Conservation (phyloP, 768 basidiomycete genomes). For the Leccinum barrowsii region DNA sequence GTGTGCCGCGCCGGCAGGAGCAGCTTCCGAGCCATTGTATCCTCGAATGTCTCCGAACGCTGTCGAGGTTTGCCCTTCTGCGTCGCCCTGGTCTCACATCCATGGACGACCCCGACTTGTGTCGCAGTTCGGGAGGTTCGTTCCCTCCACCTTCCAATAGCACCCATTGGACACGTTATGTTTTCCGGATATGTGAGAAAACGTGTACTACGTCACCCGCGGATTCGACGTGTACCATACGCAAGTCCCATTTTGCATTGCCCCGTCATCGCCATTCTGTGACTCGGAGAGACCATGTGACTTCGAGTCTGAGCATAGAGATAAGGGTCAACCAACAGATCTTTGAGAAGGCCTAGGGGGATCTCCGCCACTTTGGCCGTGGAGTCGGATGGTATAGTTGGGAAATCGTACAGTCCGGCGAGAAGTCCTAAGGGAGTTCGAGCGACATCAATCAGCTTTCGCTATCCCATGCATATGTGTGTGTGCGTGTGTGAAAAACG, state of each 20-base stretch:
- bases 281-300: neutral
- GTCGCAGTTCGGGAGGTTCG: constrained; percentile 38
- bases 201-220: constrained; percentile 72
- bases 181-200: constrained; percentile 90
- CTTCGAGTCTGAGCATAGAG: constrained; percentile 3
- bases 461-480: neutral
- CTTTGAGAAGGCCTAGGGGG: constrained; percentile 36
- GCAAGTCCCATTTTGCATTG: constrained; percentile 7
- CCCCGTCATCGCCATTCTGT: neutral
- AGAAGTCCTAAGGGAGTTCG: constrained; percentile 61
- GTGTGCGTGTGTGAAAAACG: neutral
- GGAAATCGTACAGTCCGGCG: constrained; percentile 88
- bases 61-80: constrained; percentile 15
- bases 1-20: constrained; percentile 24
- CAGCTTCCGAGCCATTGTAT: constrained; percentile 8
- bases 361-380: constrained; percentile 31
- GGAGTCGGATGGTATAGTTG: constrained; percentile 49
- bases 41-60: constrained; percentile 8
- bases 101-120: neutral
- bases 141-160: constrained; percentile 52
- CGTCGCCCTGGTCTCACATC: constrained; percentile 5
- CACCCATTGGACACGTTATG: constrained; percentile 74
- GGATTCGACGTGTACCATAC: constrained; percentile 44
- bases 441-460: constrained; percentile 4
- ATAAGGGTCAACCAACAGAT: constrained; percentile 35